Base-by-base conservation (phyloP, 306 rosid genomes). In the Cucurbita ficifolia region DNA sequence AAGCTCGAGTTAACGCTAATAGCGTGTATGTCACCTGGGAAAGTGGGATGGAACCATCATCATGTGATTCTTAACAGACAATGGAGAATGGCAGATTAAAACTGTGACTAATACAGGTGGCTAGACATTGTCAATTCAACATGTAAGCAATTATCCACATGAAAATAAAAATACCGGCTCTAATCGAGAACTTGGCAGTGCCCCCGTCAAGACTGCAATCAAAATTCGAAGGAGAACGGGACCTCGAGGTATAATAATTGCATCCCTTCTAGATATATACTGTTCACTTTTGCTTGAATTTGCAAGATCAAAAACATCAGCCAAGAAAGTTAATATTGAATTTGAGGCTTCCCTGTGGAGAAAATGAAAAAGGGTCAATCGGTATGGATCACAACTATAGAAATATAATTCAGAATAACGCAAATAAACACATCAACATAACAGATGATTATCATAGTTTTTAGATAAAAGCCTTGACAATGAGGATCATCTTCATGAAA, bases 271-370 rank as follows among this genome's bases (percentile, higher is more conserved):
- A 35, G 91, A 88, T 51, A 86, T 55, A 82, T 88, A 91, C 75
- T 86, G 92, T 75, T 87, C 88, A 60, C 90, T 84, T 49, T 68
- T 79, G 53, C 81, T 65, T 21, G 90, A 79, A 75, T 86, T 91
- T 53, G 85, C 86, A 70, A 91, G 87, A 86, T 95, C 96, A 77
- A 89, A 95, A 54, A 91, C 81, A 80, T 95, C 99, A 6, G 96
- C 83, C 83, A 91, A 87, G 82, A 95, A 95, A 69, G 93, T 89
- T 87, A 95, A 88, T 83, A 95, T 95, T 73, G 97, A 95, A 80
- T 88, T 89, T 70, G 96, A 95, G 73, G 99, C 99, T 86, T 95
- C 96, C 83, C 99, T 95, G 91, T 81, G 80, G 35, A 58, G 62
- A 72, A 60, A 55, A 22, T 80, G 76, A 82, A 57, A 57, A 49